Conservation (phyloP, 345 rosid species). For the Dovyalis caffra region DNA sequence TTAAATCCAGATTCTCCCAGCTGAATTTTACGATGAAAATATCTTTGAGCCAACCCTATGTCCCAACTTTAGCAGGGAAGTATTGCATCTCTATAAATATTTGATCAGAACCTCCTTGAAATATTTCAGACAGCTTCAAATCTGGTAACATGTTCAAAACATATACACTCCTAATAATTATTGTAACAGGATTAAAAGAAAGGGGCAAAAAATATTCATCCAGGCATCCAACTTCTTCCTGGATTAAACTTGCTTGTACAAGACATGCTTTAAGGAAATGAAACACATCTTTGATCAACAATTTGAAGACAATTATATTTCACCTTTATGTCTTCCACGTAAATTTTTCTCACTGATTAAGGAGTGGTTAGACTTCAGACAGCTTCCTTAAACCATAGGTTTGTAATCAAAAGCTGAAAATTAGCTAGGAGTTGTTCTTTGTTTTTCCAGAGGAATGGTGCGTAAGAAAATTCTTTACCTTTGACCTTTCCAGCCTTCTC, state of each 20-base stretch:
- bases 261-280: background rate
- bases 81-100: background rate
- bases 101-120: background rate
- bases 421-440: background rate
- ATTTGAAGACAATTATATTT: background rate
- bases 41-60: background rate
- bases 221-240: background rate
- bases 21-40: background rate
- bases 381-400: background rate
- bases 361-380: background rate
- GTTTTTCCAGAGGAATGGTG: background rate
- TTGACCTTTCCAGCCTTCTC: constrained; percentile 99
- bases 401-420: background rate
- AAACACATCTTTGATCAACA: background rate
- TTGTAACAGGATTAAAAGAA: background rate
- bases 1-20: background rate
- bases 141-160: background rate
- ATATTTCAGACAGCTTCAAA: background rate
- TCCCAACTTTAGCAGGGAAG: background rate
- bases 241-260: background rate
- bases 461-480: constrained; percentile 50
- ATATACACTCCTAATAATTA: background rate
- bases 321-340: background rate
- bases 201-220: background rate
- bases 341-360: background rate